Evolutionary conservation across 2,329 filamentous ascomycete genomes (phyloP), one percentile per base, ranked within the genome.

Genomic region (Epichloe typhina): DNA sequence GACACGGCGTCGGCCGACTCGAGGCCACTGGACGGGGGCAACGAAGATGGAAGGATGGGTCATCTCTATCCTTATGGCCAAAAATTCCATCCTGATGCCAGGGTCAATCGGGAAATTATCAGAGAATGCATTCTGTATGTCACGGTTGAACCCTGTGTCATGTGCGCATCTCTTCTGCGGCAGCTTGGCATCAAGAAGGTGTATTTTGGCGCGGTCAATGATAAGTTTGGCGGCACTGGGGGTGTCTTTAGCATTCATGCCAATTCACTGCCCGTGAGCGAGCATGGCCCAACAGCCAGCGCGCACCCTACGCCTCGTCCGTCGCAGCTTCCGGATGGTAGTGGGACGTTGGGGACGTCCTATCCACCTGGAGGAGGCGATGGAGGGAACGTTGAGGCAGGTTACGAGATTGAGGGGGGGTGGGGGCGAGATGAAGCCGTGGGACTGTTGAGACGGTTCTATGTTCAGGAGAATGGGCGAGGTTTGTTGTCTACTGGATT

Each of bases 141-240:
- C 46, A 98, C 93, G 0, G 91, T 98, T 50, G 94, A 98, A 69
- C 93, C 93, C 4, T 98, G 93, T 66, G 88, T 98, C 70, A 98
- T 98, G 93, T 98, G 93, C 64, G 93, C 93, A 12, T 94, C 89
- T 6, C 81, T 94, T 76, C 98, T 98, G 47, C 82, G 89, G 48
- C 94, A 98, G 67, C 84, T 94, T 56, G 80, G 82, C 13, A 89
- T 98, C 66, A 80, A 85, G 55, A 85, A 84, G 57, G 93, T 98
- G 35, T 97, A 91, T 67, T 98, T 93, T 66, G 94, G 93, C 4
- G 95, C 90, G 53, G 81, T 86, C 59, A 98, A 98, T 66, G 93
- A 98, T 70, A 87, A 94, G 52, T 98, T 98, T 70, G 93, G 93
- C 7, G 93, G 94, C 35, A 95, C 89, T 15, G 93, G 93, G 91